phyloP scores from a whole-genome alignment of 2,329 filamentous ascomycete genomes.

The Huntiella bhutanensis region DNA sequence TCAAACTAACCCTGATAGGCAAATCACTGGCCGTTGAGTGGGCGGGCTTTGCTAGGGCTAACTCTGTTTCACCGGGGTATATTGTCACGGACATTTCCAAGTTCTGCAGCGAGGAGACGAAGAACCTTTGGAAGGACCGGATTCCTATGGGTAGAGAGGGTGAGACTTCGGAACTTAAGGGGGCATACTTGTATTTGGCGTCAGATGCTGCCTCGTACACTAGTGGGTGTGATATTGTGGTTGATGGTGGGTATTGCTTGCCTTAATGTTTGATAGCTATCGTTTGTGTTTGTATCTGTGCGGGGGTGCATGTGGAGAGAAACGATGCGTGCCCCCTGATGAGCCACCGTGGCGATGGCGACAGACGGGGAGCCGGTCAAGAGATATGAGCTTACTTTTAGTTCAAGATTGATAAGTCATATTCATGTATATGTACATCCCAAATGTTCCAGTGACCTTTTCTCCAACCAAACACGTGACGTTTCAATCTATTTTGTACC shows the following conservation, averaged over 20 bases:
- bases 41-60: slow-evolving; percentile 54
- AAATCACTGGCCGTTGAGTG: slow-evolving; percentile 53
- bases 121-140: slow-evolving; percentile 46
- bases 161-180: slow-evolving; percentile 57
- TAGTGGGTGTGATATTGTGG: slow-evolving; percentile 53
- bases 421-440: too few relatives aligned
- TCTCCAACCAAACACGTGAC: too few relatives aligned
- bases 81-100: slow-evolving; percentile 53
- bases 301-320: neutral
- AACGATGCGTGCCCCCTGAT: too few relatives aligned
- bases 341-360: too few relatives aligned
- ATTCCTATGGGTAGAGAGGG: slow-evolving; percentile 36
- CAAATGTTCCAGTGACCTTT: too few relatives aligned
- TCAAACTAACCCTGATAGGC: slow-evolving; percentile 22
- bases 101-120: slow-evolving; percentile 38
- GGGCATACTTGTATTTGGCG: slow-evolving; percentile 62
- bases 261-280: slow-evolving; percentile 18
- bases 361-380: too few relatives aligned
- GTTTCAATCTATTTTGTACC: too few relatives aligned
- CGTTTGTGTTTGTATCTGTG: neutral
- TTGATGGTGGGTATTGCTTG: slow-evolving; percentile 55
- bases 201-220: slow-evolving; percentile 71
- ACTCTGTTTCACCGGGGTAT: slow-evolving; percentile 57
- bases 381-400: too few relatives aligned
- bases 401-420: too few relatives aligned